phyloP scores from a whole-genome alignment of 2,329 filamentous ascomycete genomes.

The Talaromyces sp. region DNA sequence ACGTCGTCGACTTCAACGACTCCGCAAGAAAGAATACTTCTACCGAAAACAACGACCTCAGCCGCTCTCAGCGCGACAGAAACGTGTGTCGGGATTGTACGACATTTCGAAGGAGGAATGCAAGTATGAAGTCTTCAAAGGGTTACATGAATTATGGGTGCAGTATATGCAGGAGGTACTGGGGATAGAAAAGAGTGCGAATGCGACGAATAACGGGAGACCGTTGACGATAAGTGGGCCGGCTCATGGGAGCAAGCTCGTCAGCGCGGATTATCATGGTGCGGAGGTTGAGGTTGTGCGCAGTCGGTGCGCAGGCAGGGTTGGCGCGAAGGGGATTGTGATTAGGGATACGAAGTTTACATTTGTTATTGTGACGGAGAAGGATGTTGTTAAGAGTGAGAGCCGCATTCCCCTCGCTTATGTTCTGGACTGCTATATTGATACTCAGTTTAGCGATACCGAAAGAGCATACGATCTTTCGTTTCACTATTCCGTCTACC shows the following conservation, averaged over 20 bases:
- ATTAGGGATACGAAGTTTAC: conserved; percentile 83
- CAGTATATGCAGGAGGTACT: conserved; percentile 82
- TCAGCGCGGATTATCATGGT: conserved; percentile 86
- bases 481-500: conserved; percentile 62
- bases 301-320: conserved; percentile 74
- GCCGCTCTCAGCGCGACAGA: conserved; percentile 76
- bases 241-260: conserved; percentile 58
- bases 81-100: conserved; percentile 69
- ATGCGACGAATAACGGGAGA: conserved; percentile 13
- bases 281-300: conserved; percentile 78
- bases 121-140: conserved; percentile 73
- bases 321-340: conserved; percentile 82
- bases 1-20: conserved; percentile 51
- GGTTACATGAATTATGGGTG: conserved; percentile 74
- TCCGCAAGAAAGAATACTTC: conserved; percentile 48
- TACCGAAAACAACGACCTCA: conserved; percentile 53
- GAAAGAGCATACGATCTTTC: conserved; percentile 86
- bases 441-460: conserved; percentile 58
- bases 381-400: conserved; percentile 66
- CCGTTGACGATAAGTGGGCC: conserved; percentile 53
- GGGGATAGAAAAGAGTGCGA: conserved; percentile 48
- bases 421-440: background rate
- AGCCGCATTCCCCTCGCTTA: conserved; percentile 1
- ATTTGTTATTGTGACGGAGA: conserved; percentile 76
- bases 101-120: conserved; percentile 66